Conservation (phyloP, 768 basidiomycete species). For the Cystobasidium tubakii region DNA sequence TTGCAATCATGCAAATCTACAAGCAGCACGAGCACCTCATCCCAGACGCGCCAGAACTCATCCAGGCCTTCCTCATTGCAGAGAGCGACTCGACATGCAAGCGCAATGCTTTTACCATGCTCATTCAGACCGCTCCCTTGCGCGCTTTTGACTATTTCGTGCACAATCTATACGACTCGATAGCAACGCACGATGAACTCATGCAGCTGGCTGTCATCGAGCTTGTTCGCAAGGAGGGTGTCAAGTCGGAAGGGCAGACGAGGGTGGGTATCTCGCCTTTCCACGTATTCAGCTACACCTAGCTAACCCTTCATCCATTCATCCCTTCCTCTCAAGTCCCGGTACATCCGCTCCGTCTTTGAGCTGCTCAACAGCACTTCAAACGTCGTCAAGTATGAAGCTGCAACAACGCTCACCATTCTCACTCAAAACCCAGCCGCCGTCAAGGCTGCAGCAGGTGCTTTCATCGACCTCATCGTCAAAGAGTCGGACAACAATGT, state of each 20-base stretch:
- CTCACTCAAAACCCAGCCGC: conserved; percentile 93
- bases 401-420: conserved; percentile 86
- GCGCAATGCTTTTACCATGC: conserved; percentile 92
- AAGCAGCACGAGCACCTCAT: conserved; percentile 90
- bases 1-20: conserved; percentile 89
- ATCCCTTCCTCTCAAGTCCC: conserved; percentile 55
- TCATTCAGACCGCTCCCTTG: conserved; percentile 68
- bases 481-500: conserved; percentile 99
- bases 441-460: conserved; percentile 86
- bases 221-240: conserved; percentile 81
- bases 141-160: conserved; percentile 89
- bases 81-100: conserved; percentile 95
- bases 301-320: neutral
- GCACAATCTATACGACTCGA: conserved; percentile 68
- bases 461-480: conserved; percentile 77
- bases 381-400: conserved; percentile 78
- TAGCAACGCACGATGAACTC: conserved; percentile 75
- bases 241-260: conserved; percentile 66
- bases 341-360: conserved; percentile 88
- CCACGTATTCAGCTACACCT: neutral
- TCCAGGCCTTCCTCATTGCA: conserved; percentile 90
- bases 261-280: conserved; percentile 56
- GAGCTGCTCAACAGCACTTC: conserved; percentile 85
- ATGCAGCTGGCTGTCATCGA: conserved; percentile 95
- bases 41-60: conserved; percentile 90